Evolutionary conservation across 495 filamentous ascomycete genomes (phyloP).

Genomic region (Talaromyces thailandensis): DNA sequence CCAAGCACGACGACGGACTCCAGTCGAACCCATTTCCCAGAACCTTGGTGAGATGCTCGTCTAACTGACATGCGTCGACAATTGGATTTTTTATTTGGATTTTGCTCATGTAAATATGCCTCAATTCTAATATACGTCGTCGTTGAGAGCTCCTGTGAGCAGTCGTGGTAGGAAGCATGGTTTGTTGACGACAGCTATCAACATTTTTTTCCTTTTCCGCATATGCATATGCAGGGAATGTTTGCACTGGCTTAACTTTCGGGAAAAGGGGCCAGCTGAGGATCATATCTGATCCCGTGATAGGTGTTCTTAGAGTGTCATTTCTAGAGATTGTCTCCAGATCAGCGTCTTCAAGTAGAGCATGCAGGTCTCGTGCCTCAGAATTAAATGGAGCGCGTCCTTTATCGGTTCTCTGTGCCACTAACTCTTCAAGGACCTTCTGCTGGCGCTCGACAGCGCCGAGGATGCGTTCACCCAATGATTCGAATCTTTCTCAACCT

Average conservation of each 20-base stretch:
- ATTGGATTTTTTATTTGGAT: slow-evolving; percentile 24
- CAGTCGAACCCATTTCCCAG: slow-evolving; percentile 23
- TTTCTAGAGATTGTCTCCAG: slow-evolving; percentile 21
- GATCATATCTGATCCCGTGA: slow-evolving; percentile 24
- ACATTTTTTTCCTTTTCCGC: slow-evolving; percentile 12
- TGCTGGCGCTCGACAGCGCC: background rate
- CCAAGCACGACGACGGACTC: slow-evolving; percentile 23
- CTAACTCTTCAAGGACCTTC: background rate
- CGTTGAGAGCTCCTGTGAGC: slow-evolving; percentile 3
- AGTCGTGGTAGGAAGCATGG: slow-evolving; percentile 12
- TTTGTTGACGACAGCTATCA: slow-evolving; percentile 13
- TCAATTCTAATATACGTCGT: slow-evolving; percentile 17
- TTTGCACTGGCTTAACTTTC: slow-evolving; percentile 16
- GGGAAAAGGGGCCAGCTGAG: slow-evolving; percentile 23
- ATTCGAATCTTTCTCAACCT: background rate
- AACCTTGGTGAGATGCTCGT: slow-evolving; percentile 15
- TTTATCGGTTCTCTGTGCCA: background rate
- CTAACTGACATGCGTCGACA: slow-evolving; percentile 17
- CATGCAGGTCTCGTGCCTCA: slow-evolving; percentile 3
- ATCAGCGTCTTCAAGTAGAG: slow-evolving; percentile 15
- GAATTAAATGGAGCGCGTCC: background rate
- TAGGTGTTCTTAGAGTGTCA: slow-evolving; percentile 21
- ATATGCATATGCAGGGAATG: slow-evolving; percentile 19
- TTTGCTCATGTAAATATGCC: slow-evolving; percentile 20
- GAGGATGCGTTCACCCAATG: background rate